Evolutionary conservation across 306 rosid genomes (phyloP), one percentile per base, ranked within the genome.

Genomic region (Pterocarpus macrocarpus): DNA sequence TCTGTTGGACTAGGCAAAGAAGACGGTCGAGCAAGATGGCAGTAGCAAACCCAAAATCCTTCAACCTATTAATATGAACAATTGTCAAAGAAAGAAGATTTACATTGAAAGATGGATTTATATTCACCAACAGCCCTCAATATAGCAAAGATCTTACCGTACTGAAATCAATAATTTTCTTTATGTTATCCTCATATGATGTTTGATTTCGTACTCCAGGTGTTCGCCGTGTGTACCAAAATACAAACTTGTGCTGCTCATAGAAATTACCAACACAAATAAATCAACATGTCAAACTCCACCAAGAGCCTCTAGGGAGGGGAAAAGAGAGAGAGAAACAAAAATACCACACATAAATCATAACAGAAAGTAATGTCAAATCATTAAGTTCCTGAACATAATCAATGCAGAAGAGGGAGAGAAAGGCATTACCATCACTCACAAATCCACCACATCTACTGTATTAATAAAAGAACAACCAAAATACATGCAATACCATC

Each of bases 171-270:
- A 93, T 91, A 39, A 92, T 91, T 85, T 90, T 95, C 90, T 92
- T 95, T 66, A 95, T 92, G 80, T 92, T 92, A 86, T 95, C 97
- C 88, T 95, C 97, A 5, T 95, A 95, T 5, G 98, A 87, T 53
- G 94, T 76, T 75, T 91, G 97, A 43, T 77, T 92, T 34, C 94
- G 88, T 78, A 92, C 86, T 73, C 97, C 98, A 13, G 94, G 98
- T 45, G 95, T 87, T 44, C 97, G 94, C 9, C 98, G 98, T 22
- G 98, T 95, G 91, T 92, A 95, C 98, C 98, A 92, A 75, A 92
- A 87, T 33, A 92, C 91, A 84, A 95, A 90, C 61, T 92, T 95
- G 83, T 83, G 78, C 98, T 95, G 86, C 55, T 61, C 77, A 80
- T 7, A 63, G n/a, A 82, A 81, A 80, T 50, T n/a, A 70, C 65